Evolutionary conservation across 148 eudicot species (phyloP).

Genomic region (Limonium bicolor): DNA sequence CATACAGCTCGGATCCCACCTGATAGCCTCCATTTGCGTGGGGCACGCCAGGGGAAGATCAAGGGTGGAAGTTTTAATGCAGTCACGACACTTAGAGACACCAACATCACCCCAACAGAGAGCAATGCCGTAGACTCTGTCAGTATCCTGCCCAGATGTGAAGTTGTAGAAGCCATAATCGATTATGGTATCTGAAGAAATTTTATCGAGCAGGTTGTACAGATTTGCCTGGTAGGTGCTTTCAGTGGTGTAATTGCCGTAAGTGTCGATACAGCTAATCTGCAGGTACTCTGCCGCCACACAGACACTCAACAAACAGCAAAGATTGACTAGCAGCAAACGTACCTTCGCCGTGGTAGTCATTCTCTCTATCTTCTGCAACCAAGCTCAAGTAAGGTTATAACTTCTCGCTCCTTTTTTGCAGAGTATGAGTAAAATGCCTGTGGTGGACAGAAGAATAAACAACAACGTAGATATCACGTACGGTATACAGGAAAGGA

Average conservation of each 20-base stretch:
- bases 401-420: too few relatives aligned
- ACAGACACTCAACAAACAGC: too few relatives aligned
- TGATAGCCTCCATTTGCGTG: neutral
- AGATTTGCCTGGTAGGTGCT: conserved; percentile 13
- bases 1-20: conserved; percentile 2
- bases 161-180: conserved; percentile 27
- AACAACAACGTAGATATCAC: too few relatives aligned
- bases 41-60: conserved; percentile 1
- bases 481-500: too few relatives aligned
- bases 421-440: too few relatives aligned
- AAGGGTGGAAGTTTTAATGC: conserved; percentile 8
- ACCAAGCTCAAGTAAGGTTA: too few relatives aligned
- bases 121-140: conserved; percentile 21
- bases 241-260: conserved; percentile 8
- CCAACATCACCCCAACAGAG: conserved; percentile 41
- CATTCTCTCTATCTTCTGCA: too few relatives aligned
- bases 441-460: too few relatives aligned
- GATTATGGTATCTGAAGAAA: conserved; percentile 9
- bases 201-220: conserved; percentile 3
- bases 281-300: too few relatives aligned
- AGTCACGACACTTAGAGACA: conserved; percentile 15
- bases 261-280: too few relatives aligned
- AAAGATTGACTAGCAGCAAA: too few relatives aligned
- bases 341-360: too few relatives aligned
- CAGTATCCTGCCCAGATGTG: conserved; percentile 15